Evolutionary conservation across 805 yeast genomes (phyloP), one percentile per base, ranked within the genome.

Genomic region (Tetrapisispora taiwanensis): DNA sequence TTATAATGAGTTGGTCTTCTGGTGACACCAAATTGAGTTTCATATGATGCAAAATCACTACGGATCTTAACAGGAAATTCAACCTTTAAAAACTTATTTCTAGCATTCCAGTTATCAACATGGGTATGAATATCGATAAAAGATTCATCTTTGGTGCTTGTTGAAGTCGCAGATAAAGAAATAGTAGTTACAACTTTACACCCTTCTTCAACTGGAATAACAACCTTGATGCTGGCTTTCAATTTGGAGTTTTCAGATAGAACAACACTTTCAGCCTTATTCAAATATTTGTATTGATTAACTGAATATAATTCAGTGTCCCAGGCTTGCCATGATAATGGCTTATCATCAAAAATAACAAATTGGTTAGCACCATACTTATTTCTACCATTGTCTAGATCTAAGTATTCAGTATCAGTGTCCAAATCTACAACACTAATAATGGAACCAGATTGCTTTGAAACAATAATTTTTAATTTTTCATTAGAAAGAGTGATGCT

Each of bases 281-380:
- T 54, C 24, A 81, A 61, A 50, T 78, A 76, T 44, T 68, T 68
- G 58, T 74, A 78, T 56, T 82, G 87, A 54, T 82, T 86, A 46
- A 86, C 73, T 0, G 95, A 84, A 59, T 77, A 92, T 46, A 88
- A 72, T 60, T 90, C 98, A 0, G 97, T 90, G 60, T 90, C 98
- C 98, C 98, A 90, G 1, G 97, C 97, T 37, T 87, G 95, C 79
- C 80, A 90, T 45, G 74, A 81, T 56, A 86, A 69, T 9, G 98
- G 98, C 49, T 86, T 84, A 60, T 92, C 98, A 51, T 89, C 89
- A 55, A 84, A 84, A 46, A 92, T 58, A 1, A 87, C 78, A 50
- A 78, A 79, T 61, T 84, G 95, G 55, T 88, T 87, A 15, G 89
- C 96, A 33, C 86, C 87, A 15, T 65, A 53, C 10, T 73, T 66